Conservation (phyloP, 305 asterid genomes). For the Fraxinus platypoda region DNA sequence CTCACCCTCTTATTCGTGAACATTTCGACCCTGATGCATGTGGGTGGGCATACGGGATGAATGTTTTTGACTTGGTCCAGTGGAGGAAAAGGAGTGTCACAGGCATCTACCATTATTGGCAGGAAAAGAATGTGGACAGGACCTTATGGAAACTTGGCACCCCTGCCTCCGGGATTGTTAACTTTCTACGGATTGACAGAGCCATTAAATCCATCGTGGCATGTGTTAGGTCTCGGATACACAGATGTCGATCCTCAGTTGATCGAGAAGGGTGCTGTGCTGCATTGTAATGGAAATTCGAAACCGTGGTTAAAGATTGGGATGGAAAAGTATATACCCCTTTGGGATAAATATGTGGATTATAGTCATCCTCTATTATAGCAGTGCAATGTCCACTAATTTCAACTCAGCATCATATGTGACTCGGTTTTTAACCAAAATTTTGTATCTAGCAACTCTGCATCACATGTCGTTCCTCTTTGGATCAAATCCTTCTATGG, state of each 20-base stretch:
- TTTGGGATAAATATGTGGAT: slow-evolving; percentile 31
- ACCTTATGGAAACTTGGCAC: slow-evolving; percentile 53
- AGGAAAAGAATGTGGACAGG: slow-evolving; percentile 42
- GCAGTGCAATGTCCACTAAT: slow-evolving; percentile 24
- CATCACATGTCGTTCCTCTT: background rate
- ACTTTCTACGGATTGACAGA: slow-evolving; percentile 26
- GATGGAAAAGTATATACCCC: slow-evolving; percentile 42
- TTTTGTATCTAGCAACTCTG: background rate
- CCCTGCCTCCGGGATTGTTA: slow-evolving; percentile 39
- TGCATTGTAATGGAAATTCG: slow-evolving; percentile 43
- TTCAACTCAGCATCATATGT: background rate
- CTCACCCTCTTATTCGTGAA: slow-evolving; percentile 39
- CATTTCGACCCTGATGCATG: slow-evolving; percentile 53
- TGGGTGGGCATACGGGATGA: slow-evolving; percentile 23
- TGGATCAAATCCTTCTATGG: background rate
- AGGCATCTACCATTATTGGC: slow-evolving; percentile 50
- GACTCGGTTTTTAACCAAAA: background rate
- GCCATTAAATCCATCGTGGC: slow-evolving; percentile 36
- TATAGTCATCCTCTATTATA: slow-evolving; percentile 26
- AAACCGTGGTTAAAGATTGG: slow-evolving; percentile 53
- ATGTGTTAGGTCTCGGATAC: slow-evolving; percentile 46
- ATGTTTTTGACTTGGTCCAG: slow-evolving; percentile 40
- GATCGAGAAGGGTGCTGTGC: slow-evolving; percentile 41
- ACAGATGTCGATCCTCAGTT: slow-evolving; percentile 38
- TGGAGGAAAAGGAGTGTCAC: slow-evolving; percentile 44